Base-by-base conservation (phyloP, 2,329 filamentous ascomycete species). In the Beauveria bassiana region DNA sequence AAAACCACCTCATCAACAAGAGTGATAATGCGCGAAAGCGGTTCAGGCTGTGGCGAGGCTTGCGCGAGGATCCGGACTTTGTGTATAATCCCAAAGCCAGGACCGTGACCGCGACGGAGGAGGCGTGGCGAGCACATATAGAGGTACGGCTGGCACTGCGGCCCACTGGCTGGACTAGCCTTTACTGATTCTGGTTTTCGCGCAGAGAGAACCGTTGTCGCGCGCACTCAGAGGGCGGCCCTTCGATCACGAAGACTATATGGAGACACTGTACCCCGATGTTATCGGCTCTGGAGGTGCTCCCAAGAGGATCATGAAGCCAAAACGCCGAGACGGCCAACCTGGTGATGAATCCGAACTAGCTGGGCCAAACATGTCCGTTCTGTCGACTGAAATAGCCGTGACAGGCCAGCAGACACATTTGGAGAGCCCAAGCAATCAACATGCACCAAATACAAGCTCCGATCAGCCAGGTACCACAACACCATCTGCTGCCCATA, bases 1-100 rank as follows among this genome's bases (percentile, higher is more conserved):
- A 85, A 72, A 80, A 78, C 66, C 83, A 86, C 60, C 78, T 86
- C 42, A 84, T 86, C 71, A 86, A 86, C 74, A 86, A 86, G 73
- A 83, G 81, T 65, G 83, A 86, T 72, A 86, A 86, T 70, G 83
- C 83, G 63, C 78, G 83, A 56, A 86, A 86, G 71, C 81, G 83
- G 67, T 86, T 85, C 64, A 80, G 83, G n/a, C 73, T 85, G 58
- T 86, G 83, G 83, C 74, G 83, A 20, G 81, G 82, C 24, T 70
- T 86, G 65, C 75, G 82, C 26, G 83, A 85, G 68, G 78, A 86
- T 62, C 78, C 80, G 2, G 80, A 82, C 14, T 86, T 86, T 62
- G 69, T 77, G 3, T 86, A 85, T 67, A 81, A 83, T 64, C 72
- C 77, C 5, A 70, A 72, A 26, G 77, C 78, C 10, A 75, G 75